These are phyloP conservation scores for Wickerhamomyces subpelliculosus DNA, from an alignment of 805 yeast species.

Conservation along the genomic window DNA sequence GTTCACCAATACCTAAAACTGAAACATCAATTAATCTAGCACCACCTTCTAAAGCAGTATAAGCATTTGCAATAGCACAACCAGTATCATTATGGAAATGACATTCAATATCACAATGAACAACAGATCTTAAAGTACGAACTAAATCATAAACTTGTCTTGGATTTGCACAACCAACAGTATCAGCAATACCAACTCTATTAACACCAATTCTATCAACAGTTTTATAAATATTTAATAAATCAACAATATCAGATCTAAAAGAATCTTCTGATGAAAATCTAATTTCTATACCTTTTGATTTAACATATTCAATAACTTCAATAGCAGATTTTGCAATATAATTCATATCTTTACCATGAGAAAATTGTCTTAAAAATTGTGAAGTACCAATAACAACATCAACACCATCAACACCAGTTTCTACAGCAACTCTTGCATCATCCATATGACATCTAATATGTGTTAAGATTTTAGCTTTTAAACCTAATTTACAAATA, in stretches of 20 bases:
- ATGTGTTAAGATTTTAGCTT: conserved; percentile 92
- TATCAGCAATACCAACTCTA: conserved; percentile 98
- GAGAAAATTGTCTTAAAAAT: conserved; percentile 88
- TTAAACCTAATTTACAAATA: conserved; percentile 92
- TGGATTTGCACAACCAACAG: conserved; percentile 99
- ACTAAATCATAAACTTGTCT: conserved; percentile 97
- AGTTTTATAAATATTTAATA: conserved; percentile 90
- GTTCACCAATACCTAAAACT: conserved; percentile 96
- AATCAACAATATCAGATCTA: conserved; percentile 92
- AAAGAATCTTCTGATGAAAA: conserved; percentile 96
- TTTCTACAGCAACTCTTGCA: conserved; percentile 93
- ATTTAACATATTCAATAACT: conserved; percentile 94
- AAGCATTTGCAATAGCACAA: conserved; percentile 97
- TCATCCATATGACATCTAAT: conserved; percentile 99
- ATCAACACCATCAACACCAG: conserved; percentile 99
- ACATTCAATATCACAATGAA: conserved; percentile 94
- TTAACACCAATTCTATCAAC: conserved; percentile 97
- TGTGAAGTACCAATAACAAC: conserved; percentile 97
- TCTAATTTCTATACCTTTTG: conserved; percentile 94
- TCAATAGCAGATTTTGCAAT: conserved; percentile 94
- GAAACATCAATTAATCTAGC: conserved; percentile 92
- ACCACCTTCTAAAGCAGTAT: conserved; percentile 97
- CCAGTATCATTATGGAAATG: conserved; percentile 99
- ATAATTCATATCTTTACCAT: conserved; percentile 98
- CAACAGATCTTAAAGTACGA: conserved; percentile 87